Conservation (phyloP, 768 basidiomycete genomes). For the Mycena sanguinolenta region DNA sequence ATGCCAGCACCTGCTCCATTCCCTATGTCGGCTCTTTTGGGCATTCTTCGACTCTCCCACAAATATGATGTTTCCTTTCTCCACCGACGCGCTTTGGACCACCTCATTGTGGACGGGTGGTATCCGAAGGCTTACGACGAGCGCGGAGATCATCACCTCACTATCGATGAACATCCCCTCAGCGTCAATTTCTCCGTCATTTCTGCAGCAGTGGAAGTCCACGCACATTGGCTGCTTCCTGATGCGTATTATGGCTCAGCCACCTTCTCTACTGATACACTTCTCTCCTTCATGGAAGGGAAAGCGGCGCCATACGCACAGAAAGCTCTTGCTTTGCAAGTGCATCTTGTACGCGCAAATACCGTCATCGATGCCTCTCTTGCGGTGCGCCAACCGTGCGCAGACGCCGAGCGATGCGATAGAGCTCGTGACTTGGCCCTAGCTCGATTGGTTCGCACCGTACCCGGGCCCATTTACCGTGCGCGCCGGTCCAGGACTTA, state of each 20-base stretch:
- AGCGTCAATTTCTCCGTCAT: too few relatives aligned
- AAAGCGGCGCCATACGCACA: not conserved
- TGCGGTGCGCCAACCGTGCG: too few relatives aligned
- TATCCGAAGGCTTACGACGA: too few relatives aligned
- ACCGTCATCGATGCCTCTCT: not conserved
- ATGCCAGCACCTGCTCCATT: not conserved
- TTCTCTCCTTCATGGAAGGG: not conserved
- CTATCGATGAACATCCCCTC: too few relatives aligned
- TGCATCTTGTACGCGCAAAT: not conserved
- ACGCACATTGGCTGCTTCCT: not conserved
- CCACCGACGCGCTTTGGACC: not conserved
- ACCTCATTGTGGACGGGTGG: too few relatives aligned
- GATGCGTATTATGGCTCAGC: not conserved
- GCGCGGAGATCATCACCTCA: too few relatives aligned
- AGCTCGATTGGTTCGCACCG: too few relatives aligned
- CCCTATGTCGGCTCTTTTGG: not conserved
- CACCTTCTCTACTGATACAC: not conserved
- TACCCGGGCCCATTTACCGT: too few relatives aligned
- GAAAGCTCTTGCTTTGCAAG: too few relatives aligned
- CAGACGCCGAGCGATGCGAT: too few relatives aligned
- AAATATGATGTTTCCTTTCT: conserved; percentile 11
- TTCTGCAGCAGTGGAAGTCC: not conserved
- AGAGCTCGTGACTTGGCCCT: too few relatives aligned
- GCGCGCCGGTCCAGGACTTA: too few relatives aligned
- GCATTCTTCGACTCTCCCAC: conserved; percentile 8